A percentile compares a stretch with the other conserved stretches of the same genome.
phyloP scores from a whole-genome alignment of 306 rosid genomes.

The Lablab purpureus region DNA sequence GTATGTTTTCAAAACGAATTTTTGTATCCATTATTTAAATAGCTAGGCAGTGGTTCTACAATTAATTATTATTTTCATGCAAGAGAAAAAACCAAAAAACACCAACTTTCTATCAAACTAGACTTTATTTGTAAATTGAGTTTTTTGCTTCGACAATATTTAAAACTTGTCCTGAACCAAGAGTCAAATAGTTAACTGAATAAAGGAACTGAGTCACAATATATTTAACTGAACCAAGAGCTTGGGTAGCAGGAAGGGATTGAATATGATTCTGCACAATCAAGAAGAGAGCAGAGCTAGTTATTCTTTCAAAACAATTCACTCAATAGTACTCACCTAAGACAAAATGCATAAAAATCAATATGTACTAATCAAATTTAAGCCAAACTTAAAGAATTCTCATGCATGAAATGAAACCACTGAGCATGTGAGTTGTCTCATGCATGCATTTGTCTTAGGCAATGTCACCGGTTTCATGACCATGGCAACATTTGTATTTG shows the following conservation, averaged over 20 bases:
- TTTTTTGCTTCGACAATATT: background rate
- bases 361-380: constrained; percentile 1
- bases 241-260: background rate
- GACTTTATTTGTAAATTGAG: too few relatives aligned
- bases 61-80: too few relatives aligned
- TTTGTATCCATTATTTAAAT: too few relatives aligned
- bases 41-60: too few relatives aligned
- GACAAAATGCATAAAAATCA: background rate
- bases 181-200: background rate
- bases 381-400: background rate
- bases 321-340: background rate
- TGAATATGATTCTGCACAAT: background rate
- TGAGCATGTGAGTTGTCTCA: background rate
- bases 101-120: too few relatives aligned
- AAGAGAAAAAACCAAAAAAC: too few relatives aligned
- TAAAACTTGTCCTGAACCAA: background rate
- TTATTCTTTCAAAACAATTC: constrained; percentile 22
- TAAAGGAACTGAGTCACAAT: background rate
- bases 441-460: constrained; percentile 15
- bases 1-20: too few relatives aligned
- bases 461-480: constrained; percentile 14
- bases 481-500: constrained; percentile 40
- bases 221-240: background rate
- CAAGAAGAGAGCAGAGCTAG: background rate
- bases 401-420: background rate